Percentiles rank a stretch among this genome's conserved stretches.
These are phyloP conservation scores for Aureoboletus auriporus DNA, from an alignment of 768 basidiomycete genomes.

Conservation along the genomic window DNA sequence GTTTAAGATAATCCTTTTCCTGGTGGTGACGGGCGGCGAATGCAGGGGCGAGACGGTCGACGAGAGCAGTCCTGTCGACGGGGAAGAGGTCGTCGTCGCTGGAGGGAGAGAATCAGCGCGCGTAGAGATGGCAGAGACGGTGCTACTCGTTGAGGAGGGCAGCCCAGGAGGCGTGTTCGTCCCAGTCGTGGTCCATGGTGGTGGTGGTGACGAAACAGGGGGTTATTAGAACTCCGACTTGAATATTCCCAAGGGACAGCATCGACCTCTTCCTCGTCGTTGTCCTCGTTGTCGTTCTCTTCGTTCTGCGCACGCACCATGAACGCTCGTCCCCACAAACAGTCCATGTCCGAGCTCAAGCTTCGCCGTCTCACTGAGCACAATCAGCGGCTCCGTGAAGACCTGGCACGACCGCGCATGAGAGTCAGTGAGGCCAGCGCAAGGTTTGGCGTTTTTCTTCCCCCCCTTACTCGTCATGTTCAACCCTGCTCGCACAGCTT, in stretches of 20 bases:
- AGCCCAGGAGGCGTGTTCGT: slow-evolving; percentile 25
- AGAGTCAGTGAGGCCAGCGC: slow-evolving; percentile 88
- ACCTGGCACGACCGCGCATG: slow-evolving; percentile 84
- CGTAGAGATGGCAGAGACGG: neutral
- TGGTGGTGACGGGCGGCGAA: slow-evolving; percentile 30
- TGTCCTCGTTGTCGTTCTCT: slow-evolving; percentile 1
- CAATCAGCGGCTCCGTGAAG: slow-evolving; percentile 87
- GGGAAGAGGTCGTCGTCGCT: slow-evolving; percentile 36
- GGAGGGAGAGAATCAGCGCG: slow-evolving; percentile 9
- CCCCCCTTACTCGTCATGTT: neutral
- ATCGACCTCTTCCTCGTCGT: neutral
- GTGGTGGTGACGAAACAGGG: slow-evolving; percentile 5
- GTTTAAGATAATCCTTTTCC: slow-evolving; percentile 28
- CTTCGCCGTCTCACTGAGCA: slow-evolving; percentile 90
- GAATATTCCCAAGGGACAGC: slow-evolving; percentile 5
- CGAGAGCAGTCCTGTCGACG: slow-evolving; percentile 41
- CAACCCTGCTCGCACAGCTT: slow-evolving; percentile 46
- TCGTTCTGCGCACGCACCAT: slow-evolving; percentile 32
- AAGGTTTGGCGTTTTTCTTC: slow-evolving; percentile 44
- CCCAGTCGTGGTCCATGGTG: slow-evolving; percentile 18
- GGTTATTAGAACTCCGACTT: slow-evolving; percentile 18
- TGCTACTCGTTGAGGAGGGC: slow-evolving; percentile 28
- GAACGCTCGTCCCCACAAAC: slow-evolving; percentile 80
- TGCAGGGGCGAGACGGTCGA: slow-evolving; percentile 43
- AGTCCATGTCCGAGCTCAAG: slow-evolving; percentile 98